These are phyloP conservation scores for Ustilago tritici DNA, from an alignment of 1,284 basidiomycete genomes.

Conservation along the genomic window DNA sequence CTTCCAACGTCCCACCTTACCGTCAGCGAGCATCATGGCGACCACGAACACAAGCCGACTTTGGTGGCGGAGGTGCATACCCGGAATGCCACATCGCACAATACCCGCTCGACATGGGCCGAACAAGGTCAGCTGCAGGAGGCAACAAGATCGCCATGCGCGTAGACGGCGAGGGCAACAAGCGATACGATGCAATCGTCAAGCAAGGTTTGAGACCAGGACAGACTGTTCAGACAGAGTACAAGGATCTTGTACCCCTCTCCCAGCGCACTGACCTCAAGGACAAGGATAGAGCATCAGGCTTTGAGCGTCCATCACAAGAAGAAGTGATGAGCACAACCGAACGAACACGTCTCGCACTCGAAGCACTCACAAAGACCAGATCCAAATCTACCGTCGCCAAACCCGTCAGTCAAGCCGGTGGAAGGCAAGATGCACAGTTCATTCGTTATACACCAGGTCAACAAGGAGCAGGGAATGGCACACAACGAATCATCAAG, in stretches of 20 bases:
- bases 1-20: constrained; percentile 77
- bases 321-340: constrained; percentile 88
- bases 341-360: constrained; percentile 87
- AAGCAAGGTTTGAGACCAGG: constrained; percentile 90
- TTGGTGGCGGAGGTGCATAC: constrained; percentile 92
- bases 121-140: constrained; percentile 76
- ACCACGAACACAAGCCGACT: constrained; percentile 84
- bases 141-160: constrained; percentile 85
- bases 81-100: constrained; percentile 98
- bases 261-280: constrained; percentile 84
- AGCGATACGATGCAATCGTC: constrained; percentile 96
- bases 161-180: constrained; percentile 94
- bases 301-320: constrained; percentile 91
- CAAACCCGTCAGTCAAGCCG: constrained; percentile 63
- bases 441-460: constrained; percentile 98
- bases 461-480: constrained; percentile 76
- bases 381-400: constrained; percentile 98
- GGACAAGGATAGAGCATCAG: constrained; percentile 74
- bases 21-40: constrained; percentile 88
- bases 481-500: constrained; percentile 97
- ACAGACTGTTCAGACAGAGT: constrained; percentile 89
- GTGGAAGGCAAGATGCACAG: constrained; percentile 66
- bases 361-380: constrained; percentile 91
- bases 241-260: constrained; percentile 96
- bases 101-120: constrained; percentile 94